Conservation (phyloP, 129 eudicot species). For the Centrapalus pauciflorus region DNA sequence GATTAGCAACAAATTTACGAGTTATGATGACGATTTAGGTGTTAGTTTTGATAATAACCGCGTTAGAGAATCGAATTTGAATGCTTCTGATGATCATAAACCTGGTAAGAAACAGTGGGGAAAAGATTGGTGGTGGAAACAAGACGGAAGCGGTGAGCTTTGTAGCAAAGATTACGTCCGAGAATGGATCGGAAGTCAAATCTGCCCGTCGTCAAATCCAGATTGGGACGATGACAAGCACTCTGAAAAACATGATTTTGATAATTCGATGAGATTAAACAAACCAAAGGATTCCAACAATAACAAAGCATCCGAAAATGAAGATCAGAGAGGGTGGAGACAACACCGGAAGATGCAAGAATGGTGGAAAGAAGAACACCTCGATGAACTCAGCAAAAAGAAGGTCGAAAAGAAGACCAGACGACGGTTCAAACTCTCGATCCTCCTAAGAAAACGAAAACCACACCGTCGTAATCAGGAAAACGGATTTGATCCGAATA, state of each 20-base stretch:
- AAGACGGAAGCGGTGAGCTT: slow-evolving; percentile 86
- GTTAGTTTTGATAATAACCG: slow-evolving; percentile 38
- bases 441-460: slow-evolving; percentile 33
- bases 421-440: slow-evolving; percentile 38
- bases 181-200: slow-evolving; percentile 98
- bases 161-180: slow-evolving; percentile 81
- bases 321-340: slow-evolving; percentile 34
- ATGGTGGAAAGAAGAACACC: slow-evolving; percentile 98
- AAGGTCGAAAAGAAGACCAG: slow-evolving; percentile 39
- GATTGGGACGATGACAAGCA: slow-evolving; percentile 74
- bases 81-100: slow-evolving; percentile 29
- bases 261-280: slow-evolving; percentile 19
- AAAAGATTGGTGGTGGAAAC: slow-evolving; percentile 99
- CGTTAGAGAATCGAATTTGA: slow-evolving; percentile 41
- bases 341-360: slow-evolving; percentile 77
- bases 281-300: slow-evolving; percentile 32
- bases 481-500: slow-evolving; percentile 16
- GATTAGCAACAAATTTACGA: slow-evolving; percentile 23
- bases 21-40: slow-evolving; percentile 43
- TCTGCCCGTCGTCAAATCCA: slow-evolving; percentile 43
- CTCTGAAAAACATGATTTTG: slow-evolving; percentile 30
- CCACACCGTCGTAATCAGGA: slow-evolving; percentile 12
- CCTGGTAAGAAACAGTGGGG: slow-evolving; percentile 74
- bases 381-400: slow-evolving; percentile 57
- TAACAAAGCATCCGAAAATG: slow-evolving; percentile 16